phyloP scores from a whole-genome alignment of 148 eudicot genomes.

The Cornus controversa region DNA sequence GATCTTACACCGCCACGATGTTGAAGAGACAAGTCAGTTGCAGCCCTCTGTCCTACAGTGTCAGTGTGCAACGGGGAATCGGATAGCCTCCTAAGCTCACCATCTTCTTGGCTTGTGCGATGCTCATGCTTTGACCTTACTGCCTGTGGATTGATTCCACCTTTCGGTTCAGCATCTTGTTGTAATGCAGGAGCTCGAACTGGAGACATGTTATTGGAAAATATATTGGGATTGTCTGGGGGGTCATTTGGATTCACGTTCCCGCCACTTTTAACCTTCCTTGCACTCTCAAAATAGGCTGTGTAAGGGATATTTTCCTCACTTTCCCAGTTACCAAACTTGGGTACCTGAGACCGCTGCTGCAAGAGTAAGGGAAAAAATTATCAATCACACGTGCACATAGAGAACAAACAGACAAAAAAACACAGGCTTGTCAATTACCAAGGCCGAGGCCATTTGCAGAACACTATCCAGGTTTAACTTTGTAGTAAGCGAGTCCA shows the following conservation, averaged over 20 bases:
- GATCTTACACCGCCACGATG: slow-evolving; percentile 29
- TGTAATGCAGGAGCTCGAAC: neutral
- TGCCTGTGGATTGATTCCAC: slow-evolving; percentile 23
- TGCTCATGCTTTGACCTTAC: slow-evolving; percentile 26
- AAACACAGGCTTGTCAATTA: neutral
- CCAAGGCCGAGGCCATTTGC: neutral
- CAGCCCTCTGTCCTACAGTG: slow-evolving; percentile 19
- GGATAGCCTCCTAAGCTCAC: slow-evolving; percentile 22
- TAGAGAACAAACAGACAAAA: neutral
- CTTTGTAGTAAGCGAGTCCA: neutral
- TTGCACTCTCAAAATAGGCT: slow-evolving; percentile 41
- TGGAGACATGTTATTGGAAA: neutral
- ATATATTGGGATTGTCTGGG: slow-evolving; percentile 10
- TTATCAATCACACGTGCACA: neutral
- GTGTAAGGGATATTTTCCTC: slow-evolving; percentile 44
- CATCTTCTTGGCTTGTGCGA: slow-evolving; percentile 31
- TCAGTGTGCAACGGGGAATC: slow-evolving; percentile 29
- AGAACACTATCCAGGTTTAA: neutral
- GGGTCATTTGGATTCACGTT: slow-evolving; percentile 33
- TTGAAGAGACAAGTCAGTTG: slow-evolving; percentile 28
- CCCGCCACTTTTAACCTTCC: slow-evolving; percentile 31
- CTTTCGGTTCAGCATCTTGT: slow-evolving; percentile 19
- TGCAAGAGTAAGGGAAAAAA: slow-evolving; percentile 17
- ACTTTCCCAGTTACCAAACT: slow-evolving; percentile 58
- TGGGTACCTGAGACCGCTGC: slow-evolving; percentile 46